Evolutionary conservation across 208 protist genomes (phyloP), one percentile per base, ranked within the genome.

Genomic region (Wallacemonas sp.): DNA sequence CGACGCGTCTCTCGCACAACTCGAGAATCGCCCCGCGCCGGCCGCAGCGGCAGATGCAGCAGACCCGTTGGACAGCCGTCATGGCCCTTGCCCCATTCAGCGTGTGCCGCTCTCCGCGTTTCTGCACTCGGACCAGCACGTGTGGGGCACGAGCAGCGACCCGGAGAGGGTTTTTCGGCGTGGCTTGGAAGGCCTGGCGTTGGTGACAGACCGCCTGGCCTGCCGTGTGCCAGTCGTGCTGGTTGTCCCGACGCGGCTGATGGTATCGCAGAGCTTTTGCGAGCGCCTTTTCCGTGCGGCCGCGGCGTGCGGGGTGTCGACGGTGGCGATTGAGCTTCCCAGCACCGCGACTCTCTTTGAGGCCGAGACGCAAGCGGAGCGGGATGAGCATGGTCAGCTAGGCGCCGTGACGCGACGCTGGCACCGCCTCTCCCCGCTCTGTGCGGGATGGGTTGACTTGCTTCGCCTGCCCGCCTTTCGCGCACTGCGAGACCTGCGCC

Each of bases 181-280:
- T 28, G 72, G 68, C n/a, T 26, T 87, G 0, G 44, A 47, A 0
- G 53, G 62, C 2, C 44, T 87, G 42, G 49, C 45, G 30, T 61
- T 70, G 24, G 12, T 80, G 2, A 63, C 56, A 8, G 26, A 47
- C 26, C 66, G 34, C 0, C 47, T 77, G 12, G 49, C 69, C 11
- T 49, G 71, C 9, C 45, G 65, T 27, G 19, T 79, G 26, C 70
- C 78, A 4, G 49, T 85, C 8, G 62, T 80, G 14, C 53, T 88
- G 34, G 49, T 84, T 30, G 64, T 88, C 38, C 82, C 82, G n/a
- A 85, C 82, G 33, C 74, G 79, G 1, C 46, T 88, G 19, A 66
- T 88, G n/a, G 78, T 88, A 0, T 77, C 75, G 5, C 82, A 88
- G 70, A 39, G 62, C 31, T 82, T 82, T 31, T 77, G 78, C 17